Evolutionary conservation across 2,329 filamentous ascomycete genomes (phyloP).

Genomic region (Botrytis byssoidea): DNA sequence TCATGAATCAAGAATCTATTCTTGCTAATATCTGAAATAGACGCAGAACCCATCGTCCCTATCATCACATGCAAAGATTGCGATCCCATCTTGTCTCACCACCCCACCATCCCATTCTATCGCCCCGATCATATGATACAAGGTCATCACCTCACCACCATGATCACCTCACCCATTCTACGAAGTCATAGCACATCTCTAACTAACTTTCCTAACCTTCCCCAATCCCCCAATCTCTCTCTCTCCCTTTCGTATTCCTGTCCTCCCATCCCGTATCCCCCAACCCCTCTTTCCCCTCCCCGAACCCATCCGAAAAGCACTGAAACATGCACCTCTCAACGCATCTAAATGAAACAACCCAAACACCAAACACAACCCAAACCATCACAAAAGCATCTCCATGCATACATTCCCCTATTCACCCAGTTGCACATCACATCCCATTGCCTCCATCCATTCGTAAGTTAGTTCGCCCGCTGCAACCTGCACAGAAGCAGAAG

Average conservation of each 20-base stretch:
- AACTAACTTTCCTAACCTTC: too few species aligned
- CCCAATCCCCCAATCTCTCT: neutral
- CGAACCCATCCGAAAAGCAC: neutral
- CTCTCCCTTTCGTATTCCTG: neutral
- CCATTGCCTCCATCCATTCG: neutral
- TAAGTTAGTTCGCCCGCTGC: neutral
- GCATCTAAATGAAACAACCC: constrained; percentile 18
- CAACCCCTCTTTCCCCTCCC: neutral
- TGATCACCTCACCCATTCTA: neutral
- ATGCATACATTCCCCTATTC: neutral
- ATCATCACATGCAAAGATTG: constrained; percentile 7
- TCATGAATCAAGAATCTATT: neutral
- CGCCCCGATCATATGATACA: constrained; percentile 15
- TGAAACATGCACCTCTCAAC: constrained; percentile 11
- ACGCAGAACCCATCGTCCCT: neutral
- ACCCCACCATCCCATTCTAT: constrained; percentile 16
- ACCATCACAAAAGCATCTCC: constrained; percentile 8
- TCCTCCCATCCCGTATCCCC: neutral
- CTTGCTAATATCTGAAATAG: neutral
- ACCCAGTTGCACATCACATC: neutral
- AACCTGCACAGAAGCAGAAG: constrained; percentile 6
- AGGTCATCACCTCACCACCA: constrained; percentile 9
- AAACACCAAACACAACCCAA: constrained; percentile 11
- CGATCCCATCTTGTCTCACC: constrained; percentile 16
- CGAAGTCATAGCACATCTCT: neutral